Percentiles rank a stretch among this genome's conserved stretches.
These are phyloP conservation scores for Suhomyces sp. DNA, from an alignment of 805 yeast species.

Conservation along the genomic window DNA sequence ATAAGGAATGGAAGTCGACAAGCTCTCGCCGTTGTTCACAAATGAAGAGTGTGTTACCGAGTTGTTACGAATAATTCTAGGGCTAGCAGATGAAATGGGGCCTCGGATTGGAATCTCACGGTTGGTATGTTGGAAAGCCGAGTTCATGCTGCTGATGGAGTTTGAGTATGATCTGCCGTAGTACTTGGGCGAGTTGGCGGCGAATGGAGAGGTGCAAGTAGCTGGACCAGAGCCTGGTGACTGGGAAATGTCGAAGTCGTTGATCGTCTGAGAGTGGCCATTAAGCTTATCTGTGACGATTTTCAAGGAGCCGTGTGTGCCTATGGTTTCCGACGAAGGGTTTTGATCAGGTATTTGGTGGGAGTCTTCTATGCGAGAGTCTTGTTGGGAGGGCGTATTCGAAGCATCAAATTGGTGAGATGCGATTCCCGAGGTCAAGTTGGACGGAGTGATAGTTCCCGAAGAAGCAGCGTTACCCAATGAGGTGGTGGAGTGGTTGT, in stretches of 20 bases:
- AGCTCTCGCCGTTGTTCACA: constrained; percentile 35
- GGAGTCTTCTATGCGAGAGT: background rate
- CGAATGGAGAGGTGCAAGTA: constrained; percentile 2
- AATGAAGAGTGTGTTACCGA: constrained; percentile 41
- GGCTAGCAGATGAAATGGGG: constrained; percentile 25
- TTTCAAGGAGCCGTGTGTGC: constrained; percentile 2
- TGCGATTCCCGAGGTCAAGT: constrained; percentile 1
- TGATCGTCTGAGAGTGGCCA: background rate
- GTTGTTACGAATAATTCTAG: constrained; percentile 42
- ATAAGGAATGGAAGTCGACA: constrained; percentile 65
- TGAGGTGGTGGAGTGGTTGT: constrained; percentile 1
- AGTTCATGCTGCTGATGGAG: constrained; percentile 11
- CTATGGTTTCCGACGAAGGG: background rate
- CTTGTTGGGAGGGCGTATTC: background rate
- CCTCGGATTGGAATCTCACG: constrained; percentile 20
- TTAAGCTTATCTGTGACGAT: constrained; percentile 3
- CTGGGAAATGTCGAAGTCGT: constrained; percentile 7
- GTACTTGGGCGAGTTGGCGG: constrained; percentile 12
- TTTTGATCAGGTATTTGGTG: background rate
- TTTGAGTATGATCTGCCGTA: constrained; percentile 11
- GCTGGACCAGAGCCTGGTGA: background rate
- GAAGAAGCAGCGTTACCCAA: constrained; percentile 6
- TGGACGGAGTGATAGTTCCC: constrained; percentile 13
- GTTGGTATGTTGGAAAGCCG: constrained; percentile 12
- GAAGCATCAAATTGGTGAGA: background rate